Conservation (phyloP, 768 basidiomycete genomes). For the Cytidiella melzeri region DNA sequence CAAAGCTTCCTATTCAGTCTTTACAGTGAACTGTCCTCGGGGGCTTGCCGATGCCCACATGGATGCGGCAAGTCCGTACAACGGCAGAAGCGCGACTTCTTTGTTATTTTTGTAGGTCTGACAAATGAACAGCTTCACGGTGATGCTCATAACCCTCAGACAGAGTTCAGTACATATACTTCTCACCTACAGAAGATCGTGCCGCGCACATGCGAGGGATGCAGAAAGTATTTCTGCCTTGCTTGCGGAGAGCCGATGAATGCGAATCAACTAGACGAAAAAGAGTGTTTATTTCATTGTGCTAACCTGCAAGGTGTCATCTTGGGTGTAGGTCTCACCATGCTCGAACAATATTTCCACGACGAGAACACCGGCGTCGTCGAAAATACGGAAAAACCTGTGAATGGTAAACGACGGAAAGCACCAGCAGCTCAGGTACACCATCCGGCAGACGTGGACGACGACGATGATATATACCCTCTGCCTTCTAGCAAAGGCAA, state of each 20-base stretch:
- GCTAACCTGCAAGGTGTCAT: conserved; percentile 85
- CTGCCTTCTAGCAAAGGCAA: conserved; percentile 38
- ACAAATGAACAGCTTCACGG: neutral
- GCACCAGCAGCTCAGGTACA: conserved; percentile 23
- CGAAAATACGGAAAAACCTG: conserved; percentile 23
- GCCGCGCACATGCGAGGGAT: conserved; percentile 45
- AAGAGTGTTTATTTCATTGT: conserved; percentile 78
- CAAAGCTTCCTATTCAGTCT: conserved; percentile 84
- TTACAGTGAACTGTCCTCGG: conserved; percentile 66
- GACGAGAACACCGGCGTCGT: conserved; percentile 41
- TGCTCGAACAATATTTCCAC: conserved; percentile 71
- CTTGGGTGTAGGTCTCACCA: conserved; percentile 83
- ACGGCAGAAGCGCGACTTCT: conserved; percentile 74
- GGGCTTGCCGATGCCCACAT: conserved; percentile 63
- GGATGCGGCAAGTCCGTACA: conserved; percentile 59
- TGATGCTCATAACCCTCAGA: conserved; percentile 34
- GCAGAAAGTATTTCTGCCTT: conserved; percentile 32
- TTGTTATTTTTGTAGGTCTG: conserved; percentile 69
- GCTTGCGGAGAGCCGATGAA: conserved; percentile 42
- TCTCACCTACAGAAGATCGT: conserved; percentile 53
- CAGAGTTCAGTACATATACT: conserved; percentile 67
- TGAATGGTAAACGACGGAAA: conserved; percentile 38
- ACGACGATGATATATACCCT: conserved; percentile 45
- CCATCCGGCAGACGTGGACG: conserved; percentile 35
- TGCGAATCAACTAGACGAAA: conserved; percentile 30